Conservation (phyloP, 768 basidiomycete species). For the Tulasnella sp. region DNA sequence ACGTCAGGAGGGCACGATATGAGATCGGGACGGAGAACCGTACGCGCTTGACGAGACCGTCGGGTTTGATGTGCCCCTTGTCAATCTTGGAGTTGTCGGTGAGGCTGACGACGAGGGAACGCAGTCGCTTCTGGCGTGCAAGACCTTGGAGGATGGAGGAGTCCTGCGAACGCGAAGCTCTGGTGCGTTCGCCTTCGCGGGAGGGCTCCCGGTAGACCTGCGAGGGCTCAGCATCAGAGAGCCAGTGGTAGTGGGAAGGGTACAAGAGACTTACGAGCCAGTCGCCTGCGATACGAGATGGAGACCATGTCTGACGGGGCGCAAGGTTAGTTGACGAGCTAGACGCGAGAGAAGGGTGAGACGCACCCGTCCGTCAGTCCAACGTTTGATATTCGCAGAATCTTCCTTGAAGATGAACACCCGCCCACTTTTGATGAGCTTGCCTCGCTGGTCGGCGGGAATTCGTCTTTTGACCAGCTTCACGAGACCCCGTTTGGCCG, state of each 20-base stretch:
- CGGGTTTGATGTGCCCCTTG: not conserved
- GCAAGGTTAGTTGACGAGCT: not conserved
- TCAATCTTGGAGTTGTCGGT: not conserved
- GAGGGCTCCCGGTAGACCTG: conserved; percentile 2
- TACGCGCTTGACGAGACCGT: not conserved
- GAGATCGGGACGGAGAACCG: not conserved
- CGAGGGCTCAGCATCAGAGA: not conserved
- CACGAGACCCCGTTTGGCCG: not conserved
- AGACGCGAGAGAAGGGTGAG: not conserved
- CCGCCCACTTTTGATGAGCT: not conserved
- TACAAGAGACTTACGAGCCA: not conserved
- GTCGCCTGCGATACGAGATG: not conserved
- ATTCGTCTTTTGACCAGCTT: not conserved
- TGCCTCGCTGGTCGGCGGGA: not conserved
- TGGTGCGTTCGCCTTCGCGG: not conserved
- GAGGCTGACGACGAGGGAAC: not conserved
- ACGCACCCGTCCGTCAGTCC: not conserved
- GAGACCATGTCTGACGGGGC: not conserved
- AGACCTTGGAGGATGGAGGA: no score
- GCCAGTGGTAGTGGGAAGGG: not conserved
- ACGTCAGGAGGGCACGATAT: not conserved
- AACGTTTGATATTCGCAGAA: not conserved
- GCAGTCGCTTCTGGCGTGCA: not conserved
- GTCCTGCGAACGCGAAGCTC: not conserved
- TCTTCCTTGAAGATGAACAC: not conserved